Conservation (phyloP, 352 stramenopile genomes). For the Phytophthora brassicae region DNA sequence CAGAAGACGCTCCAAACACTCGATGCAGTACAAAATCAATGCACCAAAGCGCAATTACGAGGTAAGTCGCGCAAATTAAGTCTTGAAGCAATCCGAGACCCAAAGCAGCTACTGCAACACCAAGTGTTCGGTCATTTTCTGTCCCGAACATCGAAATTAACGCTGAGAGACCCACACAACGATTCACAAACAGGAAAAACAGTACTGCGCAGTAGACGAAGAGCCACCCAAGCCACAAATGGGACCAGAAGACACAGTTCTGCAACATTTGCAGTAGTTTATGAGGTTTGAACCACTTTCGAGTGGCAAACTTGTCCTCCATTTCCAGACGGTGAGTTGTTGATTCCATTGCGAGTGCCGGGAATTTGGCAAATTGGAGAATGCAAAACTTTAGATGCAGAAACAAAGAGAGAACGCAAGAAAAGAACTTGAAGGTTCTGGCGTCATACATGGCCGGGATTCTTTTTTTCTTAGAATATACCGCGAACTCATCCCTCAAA, state of each 20-base stretch:
- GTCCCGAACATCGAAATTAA: conserved; percentile 32
- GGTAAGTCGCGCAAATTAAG: conserved; percentile 33
- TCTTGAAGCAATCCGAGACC: conserved; percentile 30
- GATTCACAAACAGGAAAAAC: conserved; percentile 28
- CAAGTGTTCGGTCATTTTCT: conserved; percentile 8
- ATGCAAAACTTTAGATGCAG: conserved; percentile 6
- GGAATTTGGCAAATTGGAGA: conserved; percentile 11
- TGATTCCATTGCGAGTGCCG: conserved; percentile 2
- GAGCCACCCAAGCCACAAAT: conserved; percentile 19
- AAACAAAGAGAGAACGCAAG: neutral
- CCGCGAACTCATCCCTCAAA: no score
- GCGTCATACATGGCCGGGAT: neutral
- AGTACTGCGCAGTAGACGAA: conserved; percentile 23
- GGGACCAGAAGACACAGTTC: conserved; percentile 20
- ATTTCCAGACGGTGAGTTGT: no score
- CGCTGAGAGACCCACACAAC: conserved; percentile 5
- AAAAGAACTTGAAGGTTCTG: neutral
- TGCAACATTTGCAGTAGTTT: conserved; percentile 13
- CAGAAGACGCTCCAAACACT: conserved; percentile 8
- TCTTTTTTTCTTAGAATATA: neutral
- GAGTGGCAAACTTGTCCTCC: conserved; percentile 16
- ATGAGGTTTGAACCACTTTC: conserved; percentile 13
- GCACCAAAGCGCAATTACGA: conserved; percentile 33
- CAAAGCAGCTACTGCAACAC: conserved; percentile 18
- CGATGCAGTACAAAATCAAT: conserved; percentile 17